Base-by-base conservation (phyloP, 2,329 filamentous ascomycete species). In the Tolypocladium tundrense region DNA sequence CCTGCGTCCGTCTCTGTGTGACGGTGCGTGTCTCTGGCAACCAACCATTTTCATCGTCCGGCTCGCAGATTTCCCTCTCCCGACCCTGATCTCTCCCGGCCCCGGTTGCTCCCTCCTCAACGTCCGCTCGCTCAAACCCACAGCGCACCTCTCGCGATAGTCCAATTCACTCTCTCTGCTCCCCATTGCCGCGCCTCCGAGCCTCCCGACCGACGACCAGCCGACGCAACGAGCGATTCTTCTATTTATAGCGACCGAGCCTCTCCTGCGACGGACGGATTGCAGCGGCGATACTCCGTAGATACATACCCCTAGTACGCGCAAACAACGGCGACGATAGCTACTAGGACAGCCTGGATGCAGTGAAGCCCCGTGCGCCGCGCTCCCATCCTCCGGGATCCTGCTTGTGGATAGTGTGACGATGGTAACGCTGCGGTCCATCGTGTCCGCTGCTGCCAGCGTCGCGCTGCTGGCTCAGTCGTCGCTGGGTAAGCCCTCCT, bases 391-490 rank as follows among this genome's bases (percentile, higher is more conserved):
- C 51, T 31, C 48, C 51, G 57, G 53, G 56, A 55, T 56, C 61
- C 14, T 54, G 52, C 41, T 45, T 41, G 37, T 56, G 37, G 48
- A 52, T 33, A 57, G 53, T 52, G 58, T 53, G 53, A 61, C 43
- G n/a, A 70, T 70, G 68, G 61, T 67, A 56, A 58, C 60, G 41
- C 58, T 69, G 43, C 62, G 63, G 57, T 64, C 64, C 45, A 53
- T 66, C 51, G 63, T 61, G 39, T 57, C 66, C 56, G 63, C 64
- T 58, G 57, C 68, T 37, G 55, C 63, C 59, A 60, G 66, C 58
- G 58, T 63, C 57, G 63, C 62, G 54, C 60, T 65, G 33, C 50
- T 68, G 24, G 58, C 62, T 40, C 64, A 60, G 27, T 60, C 63
- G 51, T 60, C 59, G 21, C 55, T 65, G 39, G 65, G 68, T 69